Evolutionary conservation across 2,329 filamentous ascomycete genomes (phyloP), one percentile per base, ranked within the genome.

Genomic region (Fonsecaea pedrosoi): DNA sequence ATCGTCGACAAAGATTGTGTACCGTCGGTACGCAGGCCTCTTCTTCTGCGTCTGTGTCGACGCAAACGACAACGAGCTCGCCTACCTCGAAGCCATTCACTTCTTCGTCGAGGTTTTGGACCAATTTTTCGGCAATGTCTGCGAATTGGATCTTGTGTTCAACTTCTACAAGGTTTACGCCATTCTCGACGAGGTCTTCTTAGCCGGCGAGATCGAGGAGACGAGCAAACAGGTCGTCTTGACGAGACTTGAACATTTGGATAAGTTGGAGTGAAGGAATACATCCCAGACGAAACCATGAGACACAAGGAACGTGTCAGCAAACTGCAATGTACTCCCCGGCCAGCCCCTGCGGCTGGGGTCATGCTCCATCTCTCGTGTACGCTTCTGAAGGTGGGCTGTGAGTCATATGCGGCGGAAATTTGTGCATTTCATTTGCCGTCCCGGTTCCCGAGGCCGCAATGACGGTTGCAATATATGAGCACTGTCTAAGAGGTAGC

Each of bases 21-120:
- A 99, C 83, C 90, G 96, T 54, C 91, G 95, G 70, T 99, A 99
- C 81, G 95, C 95, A 0, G 95, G 95, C 0, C 88, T 99, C 66
- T 99, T 99, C 87, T 99, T 99, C 84, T 99, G 95, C 84, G 96
- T 94, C 62, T 98, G 95, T 81, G 95, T 99, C 77, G 95, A 99
- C 81, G 96, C 94, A 60, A 98, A 97, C 80, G 95, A 99, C 81
- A 99, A 98, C 81, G 95, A 99, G 83, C 85, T 99, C 68, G 94
- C 95, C 32, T 98, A 93, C 77, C 86, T 99, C 67, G 95, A 99
- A 82, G 95, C 94, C 6, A 97, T 99, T 76, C 95, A 99, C 82
- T 99, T 99, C 84, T 99, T 99, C 77, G 95, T 99, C 74, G 95
- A 99, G 83, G 95, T 99, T 69, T 86, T 99, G 75, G 95, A 99